Percentiles rank a stretch among this genome's conserved stretches.
phyloP scores from a whole-genome alignment of 164 flowering plant genomes.

The Umbellularia californica region DNA sequence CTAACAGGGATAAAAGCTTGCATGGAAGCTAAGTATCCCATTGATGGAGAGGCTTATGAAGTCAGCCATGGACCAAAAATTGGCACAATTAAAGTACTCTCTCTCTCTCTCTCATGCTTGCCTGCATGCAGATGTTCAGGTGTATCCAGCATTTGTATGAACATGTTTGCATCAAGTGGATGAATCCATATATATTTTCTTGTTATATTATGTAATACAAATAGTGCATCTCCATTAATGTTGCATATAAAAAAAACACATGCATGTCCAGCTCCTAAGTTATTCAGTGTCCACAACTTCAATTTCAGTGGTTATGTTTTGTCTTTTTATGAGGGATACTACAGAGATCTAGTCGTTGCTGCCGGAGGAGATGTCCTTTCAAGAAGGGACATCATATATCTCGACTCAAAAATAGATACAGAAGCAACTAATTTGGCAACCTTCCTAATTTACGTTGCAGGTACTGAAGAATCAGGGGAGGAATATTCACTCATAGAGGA shows the following conservation, averaged over 20 bases:
- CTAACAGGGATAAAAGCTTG: slow-evolving; percentile 56
- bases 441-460: slow-evolving; percentile 37
- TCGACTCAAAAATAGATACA: not conserved
- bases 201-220: too few species aligned
- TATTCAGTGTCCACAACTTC: slow-evolving; percentile 39
- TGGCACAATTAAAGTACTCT: slow-evolving; percentile 40
- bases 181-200: too few species aligned
- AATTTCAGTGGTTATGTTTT: slow-evolving; percentile 46
- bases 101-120: not conserved
- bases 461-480: slow-evolving; percentile 19
- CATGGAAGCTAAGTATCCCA: slow-evolving; percentile 34
- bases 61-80: slow-evolving; percentile 54
- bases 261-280: slow-evolving; percentile 24
- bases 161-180: not conserved
- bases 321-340: slow-evolving; percentile 30
- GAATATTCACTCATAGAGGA: slow-evolving; percentile 11
- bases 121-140: not conserved
- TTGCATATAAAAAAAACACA: too few species aligned
- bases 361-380: slow-evolving; percentile 40
- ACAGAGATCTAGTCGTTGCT: slow-evolving; percentile 27
- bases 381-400: slow-evolving; percentile 16
- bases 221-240: too few species aligned
- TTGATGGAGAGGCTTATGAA: slow-evolving; percentile 59
- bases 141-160: not conserved
- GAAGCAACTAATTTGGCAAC: slow-evolving; percentile 4